phyloP scores from a whole-genome alignment of 2,329 filamentous ascomycete species.

The Metarhizium sp. region DNA sequence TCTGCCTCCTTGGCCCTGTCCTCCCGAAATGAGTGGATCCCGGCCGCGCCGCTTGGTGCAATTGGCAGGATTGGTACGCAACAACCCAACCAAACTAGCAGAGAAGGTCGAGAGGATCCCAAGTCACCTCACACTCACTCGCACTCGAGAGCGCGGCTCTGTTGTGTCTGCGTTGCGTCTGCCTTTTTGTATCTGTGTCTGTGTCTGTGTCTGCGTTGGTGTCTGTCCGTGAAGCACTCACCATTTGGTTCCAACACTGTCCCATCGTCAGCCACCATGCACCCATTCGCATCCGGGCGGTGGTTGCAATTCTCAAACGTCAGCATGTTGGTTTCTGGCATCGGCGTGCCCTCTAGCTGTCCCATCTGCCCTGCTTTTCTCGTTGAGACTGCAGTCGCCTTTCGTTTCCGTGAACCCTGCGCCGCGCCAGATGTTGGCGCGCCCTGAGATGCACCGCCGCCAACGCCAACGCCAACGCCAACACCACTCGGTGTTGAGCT shows the following conservation, averaged over 20 bases:
- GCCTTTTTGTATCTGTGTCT: not conserved
- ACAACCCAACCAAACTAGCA: constrained; percentile 1
- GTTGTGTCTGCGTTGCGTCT: not conserved
- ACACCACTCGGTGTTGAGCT: constrained; percentile 13
- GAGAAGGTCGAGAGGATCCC: not conserved
- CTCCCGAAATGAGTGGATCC: constrained; percentile 7
- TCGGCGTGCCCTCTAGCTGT: constrained; percentile 29
- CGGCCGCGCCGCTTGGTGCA: constrained; percentile 7
- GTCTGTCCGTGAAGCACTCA: constrained; percentile 36
- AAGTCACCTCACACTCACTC: not conserved
- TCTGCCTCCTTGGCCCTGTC: constrained; percentile 11
- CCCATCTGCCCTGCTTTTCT: constrained; percentile 19
- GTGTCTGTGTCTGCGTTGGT: not conserved
- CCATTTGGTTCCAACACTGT: constrained; percentile 77
- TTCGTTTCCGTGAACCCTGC: constrained; percentile 69
- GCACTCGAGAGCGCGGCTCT: not conserved
- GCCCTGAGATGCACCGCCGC: constrained; percentile 22
- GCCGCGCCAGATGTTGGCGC: constrained; percentile 41
- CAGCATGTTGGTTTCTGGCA: constrained; percentile 74
- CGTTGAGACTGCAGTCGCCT: constrained; percentile 45
- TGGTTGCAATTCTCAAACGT: constrained; percentile 68
- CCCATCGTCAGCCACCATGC: constrained; percentile 83
- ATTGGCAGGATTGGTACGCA: constrained; percentile 1
- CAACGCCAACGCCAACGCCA: constrained; percentile 5
- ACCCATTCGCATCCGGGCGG: constrained; percentile 57